phyloP scores from a whole-genome alignment of 495 filamentous ascomycete genomes.

The Annulohypoxylon bovei region DNA sequence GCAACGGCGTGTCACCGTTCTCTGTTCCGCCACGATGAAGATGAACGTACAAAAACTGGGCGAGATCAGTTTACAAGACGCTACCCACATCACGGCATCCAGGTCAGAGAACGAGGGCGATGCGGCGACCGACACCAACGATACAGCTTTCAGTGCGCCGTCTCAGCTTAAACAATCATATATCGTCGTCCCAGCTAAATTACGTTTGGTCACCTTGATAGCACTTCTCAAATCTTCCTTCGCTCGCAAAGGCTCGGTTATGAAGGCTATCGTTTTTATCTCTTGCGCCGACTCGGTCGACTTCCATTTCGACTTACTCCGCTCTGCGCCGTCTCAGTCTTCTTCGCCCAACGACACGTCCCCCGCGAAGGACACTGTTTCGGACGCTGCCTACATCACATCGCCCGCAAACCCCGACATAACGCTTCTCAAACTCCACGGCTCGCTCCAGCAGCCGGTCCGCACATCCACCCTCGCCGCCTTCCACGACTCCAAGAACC shows the following conservation, averaged over 20 bases:
- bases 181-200: slow-evolving; percentile 84
- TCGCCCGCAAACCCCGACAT: slow-evolving; percentile 63
- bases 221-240: slow-evolving; percentile 87
- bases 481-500: slow-evolving; percentile 72
- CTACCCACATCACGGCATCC: slow-evolving; percentile 83
- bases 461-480: slow-evolving; percentile 84
- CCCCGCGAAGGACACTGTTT: slow-evolving; percentile 54
- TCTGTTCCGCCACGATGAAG: slow-evolving; percentile 97
- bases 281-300: slow-evolving; percentile 97
- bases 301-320: slow-evolving; percentile 93
- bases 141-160: slow-evolving; percentile 79
- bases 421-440: slow-evolving; percentile 86
- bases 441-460: slow-evolving; percentile 87
- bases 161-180: slow-evolving; percentile 93
- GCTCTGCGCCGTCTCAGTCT: slow-evolving; percentile 52
- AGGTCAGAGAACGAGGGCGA: slow-evolving; percentile 58
- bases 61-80: slow-evolving; percentile 94
- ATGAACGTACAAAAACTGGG: slow-evolving; percentile 91
- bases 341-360: slow-evolving; percentile 38
- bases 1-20: slow-evolving; percentile 79
- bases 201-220: slow-evolving; percentile 86
- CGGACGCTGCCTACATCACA: slow-evolving; percentile 58
- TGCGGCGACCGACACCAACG: slow-evolving; percentile 55
- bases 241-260: slow-evolving; percentile 82
- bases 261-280: slow-evolving; percentile 96